Conservation (phyloP, 164 flowering plant genomes). For the Echeveria elegans region DNA sequence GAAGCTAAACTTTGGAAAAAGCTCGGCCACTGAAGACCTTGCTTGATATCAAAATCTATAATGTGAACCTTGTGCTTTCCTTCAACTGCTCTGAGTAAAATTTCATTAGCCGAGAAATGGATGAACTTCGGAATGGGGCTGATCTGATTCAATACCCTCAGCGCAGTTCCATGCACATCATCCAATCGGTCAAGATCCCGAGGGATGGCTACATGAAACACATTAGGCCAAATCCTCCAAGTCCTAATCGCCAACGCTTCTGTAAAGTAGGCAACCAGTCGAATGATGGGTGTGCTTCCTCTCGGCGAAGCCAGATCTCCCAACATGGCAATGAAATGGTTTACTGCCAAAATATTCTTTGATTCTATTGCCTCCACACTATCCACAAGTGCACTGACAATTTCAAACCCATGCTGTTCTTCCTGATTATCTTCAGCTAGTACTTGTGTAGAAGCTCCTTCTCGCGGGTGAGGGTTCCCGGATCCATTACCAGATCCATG, state of each 20-base stretch:
- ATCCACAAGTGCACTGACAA: constrained; percentile 51
- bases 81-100: constrained; percentile 72
- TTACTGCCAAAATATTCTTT: constrained; percentile 45
- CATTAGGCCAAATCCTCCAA: constrained; percentile 70
- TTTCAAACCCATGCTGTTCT: constrained; percentile 64
- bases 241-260: constrained; percentile 75
- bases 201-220: constrained; percentile 56
- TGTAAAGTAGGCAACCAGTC: constrained; percentile 70
- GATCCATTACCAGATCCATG: constrained; percentile 62
- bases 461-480: constrained; percentile 25
- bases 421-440: constrained; percentile 14
- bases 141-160: constrained; percentile 70
- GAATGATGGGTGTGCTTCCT: constrained; percentile 54
- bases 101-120: constrained; percentile 86
- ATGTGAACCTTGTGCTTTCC: constrained; percentile 85
- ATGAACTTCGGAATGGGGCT: constrained; percentile 82
- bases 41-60: constrained; percentile 89
- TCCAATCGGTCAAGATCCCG: constrained; percentile 53
- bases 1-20: constrained; percentile 81
- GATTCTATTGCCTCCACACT: constrained; percentile 68
- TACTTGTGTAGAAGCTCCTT: constrained; percentile 15
- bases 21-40: constrained; percentile 96
- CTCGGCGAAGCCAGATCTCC: constrained; percentile 83
- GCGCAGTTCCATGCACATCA: constrained; percentile 48
- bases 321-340: constrained; percentile 48